These are phyloP conservation scores for Geotrichum ghanense DNA, from an alignment of 805 yeast species.

Conservation along the genomic window DNA sequence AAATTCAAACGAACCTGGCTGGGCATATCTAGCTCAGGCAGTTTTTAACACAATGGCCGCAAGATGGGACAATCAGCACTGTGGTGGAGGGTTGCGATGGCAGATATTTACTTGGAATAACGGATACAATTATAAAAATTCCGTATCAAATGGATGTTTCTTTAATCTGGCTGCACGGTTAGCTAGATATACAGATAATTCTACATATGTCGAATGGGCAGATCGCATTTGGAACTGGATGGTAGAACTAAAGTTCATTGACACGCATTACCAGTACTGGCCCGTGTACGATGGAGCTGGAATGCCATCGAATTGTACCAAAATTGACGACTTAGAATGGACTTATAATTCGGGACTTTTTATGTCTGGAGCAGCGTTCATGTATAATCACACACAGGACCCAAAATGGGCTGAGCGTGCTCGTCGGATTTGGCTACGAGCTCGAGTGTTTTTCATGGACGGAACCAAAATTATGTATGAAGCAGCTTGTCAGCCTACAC, in stretches of 20 bases:
- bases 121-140: constrained; percentile 87
- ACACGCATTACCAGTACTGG: constrained; percentile 33
- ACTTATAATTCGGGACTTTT: constrained; percentile 76
- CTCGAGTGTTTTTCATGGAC: constrained; percentile 34
- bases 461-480: constrained; percentile 50
- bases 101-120: constrained; percentile 91
- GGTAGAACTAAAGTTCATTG: constrained; percentile 39
- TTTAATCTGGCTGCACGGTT: constrained; percentile 82
- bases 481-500: constrained; percentile 63
- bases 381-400: constrained; percentile 63
- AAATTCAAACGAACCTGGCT: constrained; percentile 45
- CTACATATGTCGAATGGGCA: constrained; percentile 63
- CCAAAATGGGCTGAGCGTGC: constrained; percentile 58
- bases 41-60: constrained; percentile 81
- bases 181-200: constrained; percentile 71
- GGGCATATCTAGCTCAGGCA: constrained; percentile 82
- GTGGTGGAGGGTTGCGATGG: constrained; percentile 93
- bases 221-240: constrained; percentile 77
- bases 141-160: constrained; percentile 83
- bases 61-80: constrained; percentile 68
- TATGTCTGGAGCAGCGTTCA: constrained; percentile 68
- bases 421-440: constrained; percentile 40
- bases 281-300: constrained; percentile 29
- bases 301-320: constrained; percentile 41
- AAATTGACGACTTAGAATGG: constrained; percentile 58